These are phyloP conservation scores for Aspergillus mulundensis DNA, from an alignment of 495 filamentous ascomycete genomes.

Conservation along the genomic window DNA sequence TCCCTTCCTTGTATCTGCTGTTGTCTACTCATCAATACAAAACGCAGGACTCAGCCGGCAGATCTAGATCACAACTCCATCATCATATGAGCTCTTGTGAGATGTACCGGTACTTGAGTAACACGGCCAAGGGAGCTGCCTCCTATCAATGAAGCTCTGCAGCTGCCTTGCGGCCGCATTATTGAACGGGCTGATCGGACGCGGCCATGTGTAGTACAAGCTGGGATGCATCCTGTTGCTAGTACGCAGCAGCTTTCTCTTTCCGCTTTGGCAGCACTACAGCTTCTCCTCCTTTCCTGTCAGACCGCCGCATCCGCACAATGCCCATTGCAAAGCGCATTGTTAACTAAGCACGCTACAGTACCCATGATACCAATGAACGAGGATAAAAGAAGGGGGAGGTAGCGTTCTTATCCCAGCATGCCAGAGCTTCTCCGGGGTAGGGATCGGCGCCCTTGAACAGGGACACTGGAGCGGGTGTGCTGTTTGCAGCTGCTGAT, in stretches of 20 bases:
- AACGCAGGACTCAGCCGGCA: not conserved
- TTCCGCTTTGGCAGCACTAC: not conserved
- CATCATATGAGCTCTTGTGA: conserved; percentile 6
- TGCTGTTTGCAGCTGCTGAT: conserved; percentile 28
- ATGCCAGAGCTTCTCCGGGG: conserved; percentile 26
- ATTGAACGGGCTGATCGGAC: conserved; percentile 1
- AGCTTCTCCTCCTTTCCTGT: not conserved
- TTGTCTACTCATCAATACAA: not conserved
- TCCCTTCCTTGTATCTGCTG: not conserved
- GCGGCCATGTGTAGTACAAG: conserved; percentile 6
- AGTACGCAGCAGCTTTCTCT: not conserved
- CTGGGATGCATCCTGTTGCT: conserved; percentile 1
- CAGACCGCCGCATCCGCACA: conserved; percentile 1
- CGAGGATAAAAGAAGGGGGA: conserved; percentile 28
- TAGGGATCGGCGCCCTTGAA: conserved; percentile 20
- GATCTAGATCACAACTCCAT: not conserved
- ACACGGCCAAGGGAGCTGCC: not conserved
- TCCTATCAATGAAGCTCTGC: conserved; percentile 3
- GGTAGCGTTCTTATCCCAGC: conserved; percentile 31
- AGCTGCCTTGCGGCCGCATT: conserved; percentile 1
- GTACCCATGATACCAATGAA: conserved; percentile 13
- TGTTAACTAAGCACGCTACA: not conserved
- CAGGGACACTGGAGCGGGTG: conserved; percentile 6
- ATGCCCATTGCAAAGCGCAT: not conserved
- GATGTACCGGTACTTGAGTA: not conserved